phyloP scores from a whole-genome alignment of 169 alveolate species.

The Miamiensis avidus region DNA sequence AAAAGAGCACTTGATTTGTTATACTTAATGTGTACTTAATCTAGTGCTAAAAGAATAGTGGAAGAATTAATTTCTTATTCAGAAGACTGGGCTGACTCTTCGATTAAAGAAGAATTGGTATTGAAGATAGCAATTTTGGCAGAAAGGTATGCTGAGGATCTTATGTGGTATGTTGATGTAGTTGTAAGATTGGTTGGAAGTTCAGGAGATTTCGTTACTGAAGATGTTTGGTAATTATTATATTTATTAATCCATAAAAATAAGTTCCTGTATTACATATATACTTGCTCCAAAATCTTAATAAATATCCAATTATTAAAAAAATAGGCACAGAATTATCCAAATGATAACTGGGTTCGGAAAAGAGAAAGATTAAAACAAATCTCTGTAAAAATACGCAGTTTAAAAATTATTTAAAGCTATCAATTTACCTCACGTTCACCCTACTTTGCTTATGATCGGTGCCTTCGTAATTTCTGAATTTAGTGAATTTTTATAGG shows the following conservation, averaged over 20 bases:
- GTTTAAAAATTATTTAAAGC: slow-evolving; percentile 67
- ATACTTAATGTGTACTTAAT: slow-evolving; percentile 87
- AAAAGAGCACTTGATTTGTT: slow-evolving; percentile 89
- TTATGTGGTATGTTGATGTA: slow-evolving; percentile 92
- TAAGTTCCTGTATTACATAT: slow-evolving; percentile 33
- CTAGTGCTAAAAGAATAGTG: slow-evolving; percentile 84
- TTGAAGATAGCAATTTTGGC: slow-evolving; percentile 90
- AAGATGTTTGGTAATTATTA: slow-evolving; percentile 74
- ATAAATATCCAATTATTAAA: slow-evolving; percentile 54
- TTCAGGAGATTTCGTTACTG: slow-evolving; percentile 90
- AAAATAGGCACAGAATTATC: slow-evolving; percentile 52
- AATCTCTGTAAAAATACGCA: slow-evolving; percentile 83
- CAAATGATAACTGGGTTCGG: slow-evolving; percentile 89
- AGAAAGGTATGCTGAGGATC: slow-evolving; percentile 88
- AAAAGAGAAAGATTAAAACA: slow-evolving; percentile 39
- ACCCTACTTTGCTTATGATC: slow-evolving; percentile 82
- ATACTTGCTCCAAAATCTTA: slow-evolving; percentile 54
- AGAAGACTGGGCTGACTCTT: slow-evolving; percentile 87
- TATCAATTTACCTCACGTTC: slow-evolving; percentile 70
- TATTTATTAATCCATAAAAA: slow-evolving; percentile 51
- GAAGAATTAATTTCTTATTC: slow-evolving; percentile 90
- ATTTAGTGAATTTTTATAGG: slow-evolving; percentile 68
- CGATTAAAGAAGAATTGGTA: slow-evolving; percentile 91
- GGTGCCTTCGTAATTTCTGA: slow-evolving; percentile 86
- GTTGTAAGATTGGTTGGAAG: slow-evolving; percentile 89